Evolutionary conservation across 1,284 basidiomycete species (phyloP).

Genomic region (Coniferiporia sulphurascens): DNA sequence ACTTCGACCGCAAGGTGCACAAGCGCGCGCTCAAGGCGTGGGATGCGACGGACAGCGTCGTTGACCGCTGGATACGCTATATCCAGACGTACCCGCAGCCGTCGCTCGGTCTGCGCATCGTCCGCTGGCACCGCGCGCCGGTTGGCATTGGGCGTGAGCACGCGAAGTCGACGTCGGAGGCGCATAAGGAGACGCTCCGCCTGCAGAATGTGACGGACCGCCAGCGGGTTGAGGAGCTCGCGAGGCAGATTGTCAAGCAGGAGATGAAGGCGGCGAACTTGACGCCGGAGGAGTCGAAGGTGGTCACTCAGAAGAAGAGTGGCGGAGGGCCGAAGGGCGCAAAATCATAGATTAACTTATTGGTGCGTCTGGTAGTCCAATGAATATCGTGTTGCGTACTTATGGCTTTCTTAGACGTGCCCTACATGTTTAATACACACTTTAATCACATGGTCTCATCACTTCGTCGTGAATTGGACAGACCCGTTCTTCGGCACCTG

Average conservation of each 20-base stretch:
- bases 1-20: conserved; percentile 85
- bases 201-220: conserved; percentile 22
- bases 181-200: conserved; percentile 29
- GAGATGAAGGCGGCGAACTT: conserved; percentile 33
- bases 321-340: background rate
- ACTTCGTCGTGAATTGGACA: background rate
- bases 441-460: background rate
- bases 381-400: background rate
- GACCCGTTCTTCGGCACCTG: too few relatives aligned
- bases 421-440: background rate
- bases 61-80: conserved; percentile 83
- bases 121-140: conserved; percentile 71
- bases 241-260: conserved; percentile 43
- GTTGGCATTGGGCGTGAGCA: conserved; percentile 49
- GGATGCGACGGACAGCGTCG: conserved; percentile 78
- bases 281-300: background rate
- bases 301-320: background rate
- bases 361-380: background rate
- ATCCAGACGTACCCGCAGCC: conserved; percentile 73
- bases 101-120: conserved; percentile 84
- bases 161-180: conserved; percentile 35
- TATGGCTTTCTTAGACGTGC: background rate
- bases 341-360: background rate
- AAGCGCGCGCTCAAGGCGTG: conserved; percentile 87
- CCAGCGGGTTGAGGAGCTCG: conserved; percentile 32